Base-by-base conservation (phyloP, 2,329 filamentous ascomycete genomes). In the Cryphonectria parasitica region DNA sequence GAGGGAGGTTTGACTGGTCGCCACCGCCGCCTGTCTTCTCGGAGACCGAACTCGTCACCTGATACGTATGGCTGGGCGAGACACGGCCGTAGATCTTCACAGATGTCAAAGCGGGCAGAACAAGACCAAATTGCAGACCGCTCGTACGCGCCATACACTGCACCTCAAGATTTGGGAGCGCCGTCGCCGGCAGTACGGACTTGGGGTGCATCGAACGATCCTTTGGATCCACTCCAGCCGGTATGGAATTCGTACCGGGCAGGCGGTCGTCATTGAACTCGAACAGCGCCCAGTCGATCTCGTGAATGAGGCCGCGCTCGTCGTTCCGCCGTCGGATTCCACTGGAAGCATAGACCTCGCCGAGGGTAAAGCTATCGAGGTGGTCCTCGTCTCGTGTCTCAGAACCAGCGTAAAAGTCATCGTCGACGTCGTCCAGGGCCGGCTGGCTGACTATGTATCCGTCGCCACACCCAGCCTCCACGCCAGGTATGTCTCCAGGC, bases 271-370 rank as follows among this genome's bases (percentile, higher is more conserved):
- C 85, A 15, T 91, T 84, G 73, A 98, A 93, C 74, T 92, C 89
- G 75, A 98, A 94, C 2, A 98, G 83, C 0, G 95, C 94, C 95
- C 95, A 98, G 79, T 98, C 95, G 61, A 98, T 94, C 79, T 98
- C 95, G 78, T 98, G 95, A 7, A 93, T 85, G 34, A 97, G 83
- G 5, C 91, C 90, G 72, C 91, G 86, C 71, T 89, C 86, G 68
- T 91, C 87, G 66, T 84, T 86, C 78, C 92, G 91, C 41, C 95
- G 89, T 5, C 94, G 90, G 71, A 98, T 92, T 8, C 95, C 95
- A 31, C 94, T 97, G 0, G 94, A 97, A 0, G 95, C 95, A 76
- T 97, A 94, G 4, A 98, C 85, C 76, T 94, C 90, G 3, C 95
- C 95, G 1, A 98, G 85, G 19, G 90, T 88, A 76, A 92, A 96